These are phyloP conservation scores for Blastobotrys americana DNA, from an alignment of 805 yeast genomes.

Conservation along the genomic window DNA sequence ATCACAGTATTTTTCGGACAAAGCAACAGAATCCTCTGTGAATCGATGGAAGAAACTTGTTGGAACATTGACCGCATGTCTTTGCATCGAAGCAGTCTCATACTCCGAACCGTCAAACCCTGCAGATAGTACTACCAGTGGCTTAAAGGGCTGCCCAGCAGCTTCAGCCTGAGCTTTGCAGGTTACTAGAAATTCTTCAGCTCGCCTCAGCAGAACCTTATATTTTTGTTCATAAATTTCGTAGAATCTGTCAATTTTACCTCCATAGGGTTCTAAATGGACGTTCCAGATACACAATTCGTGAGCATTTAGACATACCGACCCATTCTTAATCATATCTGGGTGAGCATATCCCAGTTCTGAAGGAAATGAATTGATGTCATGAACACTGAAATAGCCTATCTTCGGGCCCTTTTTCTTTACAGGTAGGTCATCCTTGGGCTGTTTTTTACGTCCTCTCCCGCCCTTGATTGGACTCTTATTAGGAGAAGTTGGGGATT, in stretches of 20 bases:
- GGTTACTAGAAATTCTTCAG: constrained; percentile 49
- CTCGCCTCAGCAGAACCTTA: constrained; percentile 53
- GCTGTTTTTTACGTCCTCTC: constrained; percentile 19
- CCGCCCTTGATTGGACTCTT: background rate
- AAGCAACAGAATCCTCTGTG: constrained; percentile 61
- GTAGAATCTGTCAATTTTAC: constrained; percentile 54
- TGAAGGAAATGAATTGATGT: constrained; percentile 79
- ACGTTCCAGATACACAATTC: constrained; percentile 78
- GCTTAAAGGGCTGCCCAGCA: constrained; percentile 38
- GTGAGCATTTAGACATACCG: constrained; percentile 70
- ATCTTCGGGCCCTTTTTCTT: constrained; percentile 44
- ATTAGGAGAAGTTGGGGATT: background rate
- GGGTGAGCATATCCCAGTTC: constrained; percentile 70
- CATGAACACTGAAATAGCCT: constrained; percentile 79
- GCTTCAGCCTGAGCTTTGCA: background rate
- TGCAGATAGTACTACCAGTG: constrained; percentile 67
- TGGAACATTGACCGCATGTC: constrained; percentile 77
- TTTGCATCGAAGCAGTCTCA: constrained; percentile 77
- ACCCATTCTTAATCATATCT: constrained; percentile 64
- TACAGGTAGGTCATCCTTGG: constrained; percentile 1
- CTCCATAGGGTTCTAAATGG: constrained; percentile 60
- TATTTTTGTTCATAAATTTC: constrained; percentile 54
- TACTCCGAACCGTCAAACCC: constrained; percentile 85
- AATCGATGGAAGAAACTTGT: constrained; percentile 68
- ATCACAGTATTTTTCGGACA: constrained; percentile 54